Conservation (phyloP, 208 protist genomes). For the Histomonas meleagridis region DNA sequence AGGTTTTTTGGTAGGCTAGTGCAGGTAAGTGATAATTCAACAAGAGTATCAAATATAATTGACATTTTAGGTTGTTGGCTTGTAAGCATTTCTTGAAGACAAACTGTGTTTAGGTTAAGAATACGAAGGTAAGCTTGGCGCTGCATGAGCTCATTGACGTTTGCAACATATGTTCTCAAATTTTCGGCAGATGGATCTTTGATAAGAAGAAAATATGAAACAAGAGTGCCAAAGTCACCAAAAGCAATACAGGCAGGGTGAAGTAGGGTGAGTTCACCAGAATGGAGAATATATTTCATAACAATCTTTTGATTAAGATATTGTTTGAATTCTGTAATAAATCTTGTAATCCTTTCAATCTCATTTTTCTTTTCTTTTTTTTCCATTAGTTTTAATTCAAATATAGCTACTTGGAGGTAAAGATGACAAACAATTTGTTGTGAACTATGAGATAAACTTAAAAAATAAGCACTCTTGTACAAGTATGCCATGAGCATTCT, state of each 20-base stretch:
- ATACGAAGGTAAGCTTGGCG: no score
- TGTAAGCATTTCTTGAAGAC: no score
- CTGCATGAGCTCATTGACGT: no score
- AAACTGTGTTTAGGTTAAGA: no score
- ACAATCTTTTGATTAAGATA: background rate
- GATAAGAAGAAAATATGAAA: background rate
- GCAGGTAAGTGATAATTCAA: no score
- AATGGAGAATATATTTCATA: background rate
- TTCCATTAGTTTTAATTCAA: no score
- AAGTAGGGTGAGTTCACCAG: background rate
- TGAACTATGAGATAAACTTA: background rate
- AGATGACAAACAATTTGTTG: constrained; percentile 29
- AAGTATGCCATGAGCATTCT: background rate
- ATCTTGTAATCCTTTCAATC: background rate
- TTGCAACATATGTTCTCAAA: no score
- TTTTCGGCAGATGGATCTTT: no score
- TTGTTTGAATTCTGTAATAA: background rate
- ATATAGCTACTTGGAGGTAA: background rate
- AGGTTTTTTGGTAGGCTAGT: no score
- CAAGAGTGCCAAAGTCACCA: background rate
- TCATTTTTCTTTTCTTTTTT: background rate
- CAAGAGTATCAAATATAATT: no score
- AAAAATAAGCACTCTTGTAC: background rate
- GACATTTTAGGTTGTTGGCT: no score
- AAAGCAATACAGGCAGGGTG: background rate